These are phyloP conservation scores for Prunus dulcis DNA, from an alignment of 306 rosid species.

Conservation along the genomic window DNA sequence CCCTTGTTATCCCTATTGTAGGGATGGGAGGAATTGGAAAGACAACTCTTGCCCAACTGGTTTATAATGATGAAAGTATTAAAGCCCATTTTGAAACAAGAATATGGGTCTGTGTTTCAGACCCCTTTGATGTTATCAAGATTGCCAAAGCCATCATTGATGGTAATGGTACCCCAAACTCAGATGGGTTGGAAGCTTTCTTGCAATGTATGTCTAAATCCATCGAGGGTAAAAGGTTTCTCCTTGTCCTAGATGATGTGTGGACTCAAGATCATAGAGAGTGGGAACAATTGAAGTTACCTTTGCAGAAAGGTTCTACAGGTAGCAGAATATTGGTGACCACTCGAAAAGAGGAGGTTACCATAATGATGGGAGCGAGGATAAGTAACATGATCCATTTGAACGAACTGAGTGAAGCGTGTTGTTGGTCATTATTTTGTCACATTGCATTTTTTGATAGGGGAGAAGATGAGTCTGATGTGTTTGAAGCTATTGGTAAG, in stretches of 20 bases:
- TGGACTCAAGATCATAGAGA: not conserved
- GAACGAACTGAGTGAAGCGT: not conserved
- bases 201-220: not conserved
- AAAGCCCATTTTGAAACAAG: not conserved
- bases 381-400: not conserved
- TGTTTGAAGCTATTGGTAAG: not conserved
- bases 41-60: not conserved
- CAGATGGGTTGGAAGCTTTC: no score
- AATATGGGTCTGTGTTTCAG: slow-evolving; percentile 13
- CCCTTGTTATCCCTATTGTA: not conserved
- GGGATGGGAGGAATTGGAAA: not conserved
- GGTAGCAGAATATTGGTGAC: slow-evolving; percentile 14
- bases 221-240: not conserved
- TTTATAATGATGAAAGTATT: not conserved
- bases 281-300: not conserved
- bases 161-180: not conserved
- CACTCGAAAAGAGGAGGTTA: not conserved
- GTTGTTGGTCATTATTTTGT: not conserved
- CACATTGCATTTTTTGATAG: not conserved
- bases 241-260: slow-evolving; percentile 19
- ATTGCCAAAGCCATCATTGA: not conserved
- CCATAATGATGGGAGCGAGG: not conserved
- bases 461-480: not conserved
- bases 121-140: not conserved
- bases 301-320: not conserved